Percentiles rank a stretch among this genome's conserved stretches.
Conservation (phyloP, 129 eudicot species). For the Artemisia argyi region DNA sequence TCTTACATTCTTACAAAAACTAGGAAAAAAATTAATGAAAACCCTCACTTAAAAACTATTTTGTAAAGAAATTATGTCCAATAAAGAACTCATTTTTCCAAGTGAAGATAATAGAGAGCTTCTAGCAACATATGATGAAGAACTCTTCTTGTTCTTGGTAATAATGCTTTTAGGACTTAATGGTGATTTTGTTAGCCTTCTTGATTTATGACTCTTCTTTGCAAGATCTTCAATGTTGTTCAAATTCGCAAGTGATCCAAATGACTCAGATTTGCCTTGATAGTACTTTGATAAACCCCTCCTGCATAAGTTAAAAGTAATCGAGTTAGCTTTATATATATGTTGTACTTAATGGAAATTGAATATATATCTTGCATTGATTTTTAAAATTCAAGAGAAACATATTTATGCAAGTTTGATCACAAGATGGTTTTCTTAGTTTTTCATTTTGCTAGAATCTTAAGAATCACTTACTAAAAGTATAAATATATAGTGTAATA, state of each 20-base stretch:
- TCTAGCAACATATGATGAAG: too few relatives aligned
- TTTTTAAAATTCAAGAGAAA: too few relatives aligned
- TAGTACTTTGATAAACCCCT: constrained; percentile 76
- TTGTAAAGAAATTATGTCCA: constrained; percentile 19
- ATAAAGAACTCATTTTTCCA: constrained; percentile 20
- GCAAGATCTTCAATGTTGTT: constrained; percentile 62
- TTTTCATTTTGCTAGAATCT: too few relatives aligned
- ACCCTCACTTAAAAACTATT: background rate
- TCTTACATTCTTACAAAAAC: too few relatives aligned
- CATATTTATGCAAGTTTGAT: too few relatives aligned
- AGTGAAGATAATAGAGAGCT: constrained; percentile 36
- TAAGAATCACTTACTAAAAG: too few relatives aligned
- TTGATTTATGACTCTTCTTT: constrained; percentile 50
- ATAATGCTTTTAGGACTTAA: constrained; percentile 13
- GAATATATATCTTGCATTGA: too few relatives aligned
- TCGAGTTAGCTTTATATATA: background rate
- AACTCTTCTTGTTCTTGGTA: too few relatives aligned
- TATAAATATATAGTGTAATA: background rate
- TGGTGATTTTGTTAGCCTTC: constrained; percentile 40
- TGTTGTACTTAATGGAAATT: background rate
- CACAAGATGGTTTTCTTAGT: too few relatives aligned
- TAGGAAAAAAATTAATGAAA: too few relatives aligned
- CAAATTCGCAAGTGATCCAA: constrained; percentile 64
- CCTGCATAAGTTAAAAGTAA: constrained; percentile 41
- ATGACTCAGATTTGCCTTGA: constrained; percentile 76